These are phyloP conservation scores for Chalciporus sphaerocephalus DNA, from an alignment of 768 basidiomycete genomes.

Conservation along the genomic window DNA sequence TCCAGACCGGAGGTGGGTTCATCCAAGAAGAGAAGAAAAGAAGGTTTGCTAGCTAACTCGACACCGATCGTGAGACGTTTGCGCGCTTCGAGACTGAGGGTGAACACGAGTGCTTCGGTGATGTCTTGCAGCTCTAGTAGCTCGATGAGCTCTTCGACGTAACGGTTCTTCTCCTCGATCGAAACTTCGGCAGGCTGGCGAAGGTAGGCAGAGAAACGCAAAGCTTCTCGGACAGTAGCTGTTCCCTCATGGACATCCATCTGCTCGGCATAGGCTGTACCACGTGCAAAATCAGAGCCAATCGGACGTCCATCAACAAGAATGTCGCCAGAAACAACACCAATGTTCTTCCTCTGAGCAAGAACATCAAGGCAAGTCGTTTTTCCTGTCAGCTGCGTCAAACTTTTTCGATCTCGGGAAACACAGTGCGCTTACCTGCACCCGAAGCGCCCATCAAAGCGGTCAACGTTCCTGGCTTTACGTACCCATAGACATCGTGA, in stretches of 20 bases:
- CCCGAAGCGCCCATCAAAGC: slow-evolving; percentile 69
- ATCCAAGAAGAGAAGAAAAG: slow-evolving; percentile 75
- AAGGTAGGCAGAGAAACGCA: slow-evolving; percentile 73
- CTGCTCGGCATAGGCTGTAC: slow-evolving; percentile 86
- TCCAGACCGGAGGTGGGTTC: slow-evolving; percentile 88
- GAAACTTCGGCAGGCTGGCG: slow-evolving; percentile 70
- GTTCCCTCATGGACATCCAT: slow-evolving; percentile 75
- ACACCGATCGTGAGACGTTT: slow-evolving; percentile 87
- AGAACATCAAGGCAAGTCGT: slow-evolving; percentile 50
- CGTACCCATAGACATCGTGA: slow-evolving; percentile 74
- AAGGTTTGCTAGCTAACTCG: slow-evolving; percentile 73
- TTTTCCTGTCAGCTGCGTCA: slow-evolving; percentile 14
- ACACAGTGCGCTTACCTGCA: slow-evolving; percentile 39
- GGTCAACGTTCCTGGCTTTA: slow-evolving; percentile 75
- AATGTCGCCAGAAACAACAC: slow-evolving; percentile 39
- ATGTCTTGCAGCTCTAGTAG: slow-evolving; percentile 63
- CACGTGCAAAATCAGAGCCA: slow-evolving; percentile 50
- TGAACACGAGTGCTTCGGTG: slow-evolving; percentile 65
- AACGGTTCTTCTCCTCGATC: slow-evolving; percentile 63
- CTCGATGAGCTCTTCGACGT: slow-evolving; percentile 52
- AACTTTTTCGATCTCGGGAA: not conserved
- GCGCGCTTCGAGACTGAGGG: slow-evolving; percentile 63
- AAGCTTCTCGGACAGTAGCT: slow-evolving; percentile 74
- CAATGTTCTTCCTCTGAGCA: slow-evolving; percentile 36
- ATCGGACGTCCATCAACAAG: slow-evolving; percentile 43